phyloP scores from a whole-genome alignment of 257 asterid genomes.

The Nicotiana knightiana region DNA sequence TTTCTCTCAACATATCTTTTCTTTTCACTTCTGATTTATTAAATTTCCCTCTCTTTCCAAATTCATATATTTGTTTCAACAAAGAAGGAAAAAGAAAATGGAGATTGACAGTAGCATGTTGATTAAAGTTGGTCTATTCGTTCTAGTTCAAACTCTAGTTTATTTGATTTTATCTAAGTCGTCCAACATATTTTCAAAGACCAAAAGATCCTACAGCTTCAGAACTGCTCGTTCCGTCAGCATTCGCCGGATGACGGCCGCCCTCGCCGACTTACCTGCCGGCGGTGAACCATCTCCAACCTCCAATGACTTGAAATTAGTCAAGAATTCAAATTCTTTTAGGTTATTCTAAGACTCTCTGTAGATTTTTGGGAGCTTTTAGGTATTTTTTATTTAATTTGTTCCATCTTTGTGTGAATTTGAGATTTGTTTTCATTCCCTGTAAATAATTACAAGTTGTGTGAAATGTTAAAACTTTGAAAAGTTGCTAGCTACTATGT shows the following conservation, averaged over 20 bases:
- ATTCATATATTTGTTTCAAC: too few species aligned
- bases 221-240: conserved; percentile 39
- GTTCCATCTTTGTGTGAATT: neutral
- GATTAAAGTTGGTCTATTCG: conserved; percentile 39
- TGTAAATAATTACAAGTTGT: neutral
- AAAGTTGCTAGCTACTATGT: neutral
- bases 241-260: conserved; percentile 65
- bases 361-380: neutral
- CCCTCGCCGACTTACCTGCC: conserved; percentile 50
- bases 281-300: conserved; percentile 38
- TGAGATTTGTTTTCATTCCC: neutral
- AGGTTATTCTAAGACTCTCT: too few species aligned
- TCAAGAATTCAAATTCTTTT: neutral
- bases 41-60: too few species aligned
- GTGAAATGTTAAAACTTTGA: too few species aligned
- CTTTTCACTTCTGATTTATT: too few species aligned
- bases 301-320: neutral
- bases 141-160: conserved; percentile 47
- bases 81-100: conserved; percentile 1
- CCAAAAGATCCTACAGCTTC: conserved; percentile 37
- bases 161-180: conserved; percentile 48
- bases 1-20: too few species aligned
- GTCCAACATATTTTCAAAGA: conserved; percentile 41
- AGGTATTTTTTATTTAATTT: neutral
- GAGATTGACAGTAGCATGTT: conserved; percentile 27